Conservation (phyloP, 495 filamentous ascomycete species). For the Schizothecium vesticola region DNA sequence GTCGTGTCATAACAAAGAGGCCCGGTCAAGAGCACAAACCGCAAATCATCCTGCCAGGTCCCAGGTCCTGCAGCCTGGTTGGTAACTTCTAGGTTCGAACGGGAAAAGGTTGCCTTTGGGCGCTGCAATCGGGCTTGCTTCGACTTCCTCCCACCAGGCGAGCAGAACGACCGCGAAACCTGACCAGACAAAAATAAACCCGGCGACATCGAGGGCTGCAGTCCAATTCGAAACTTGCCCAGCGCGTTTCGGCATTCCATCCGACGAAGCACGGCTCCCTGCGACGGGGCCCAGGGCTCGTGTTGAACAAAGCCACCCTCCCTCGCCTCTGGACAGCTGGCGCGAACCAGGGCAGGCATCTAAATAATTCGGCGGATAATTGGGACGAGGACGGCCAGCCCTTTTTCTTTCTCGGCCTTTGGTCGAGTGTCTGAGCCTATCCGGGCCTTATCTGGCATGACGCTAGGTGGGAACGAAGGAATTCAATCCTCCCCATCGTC, state of each 20-base stretch:
- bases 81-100: not conserved
- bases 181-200: not conserved
- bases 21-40: not conserved
- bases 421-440: slow-evolving; percentile 16
- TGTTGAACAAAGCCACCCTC: not conserved
- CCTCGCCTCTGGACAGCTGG: not conserved
- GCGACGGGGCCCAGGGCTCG: not conserved
- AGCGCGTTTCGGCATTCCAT: not conserved
- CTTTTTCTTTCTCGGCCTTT: not conserved
- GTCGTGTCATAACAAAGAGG: not conserved
- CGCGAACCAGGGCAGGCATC: not conserved
- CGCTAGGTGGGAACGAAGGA: slow-evolving; percentile 24
- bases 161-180: not conserved
- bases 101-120: not conserved
- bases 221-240: not conserved
- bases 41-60: not conserved
- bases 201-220: not conserved
- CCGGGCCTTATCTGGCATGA: slow-evolving; percentile 29
- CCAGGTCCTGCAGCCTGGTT: not conserved
- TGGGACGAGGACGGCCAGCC: not conserved
- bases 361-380: not conserved
- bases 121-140: not conserved
- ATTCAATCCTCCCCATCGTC: slow-evolving; percentile 9
- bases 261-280: not conserved
- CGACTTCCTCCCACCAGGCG: not conserved